Evolutionary conservation across 805 yeast species (phyloP), one percentile per base, ranked within the genome.

Genomic region (Priceomyces carsonii): DNA sequence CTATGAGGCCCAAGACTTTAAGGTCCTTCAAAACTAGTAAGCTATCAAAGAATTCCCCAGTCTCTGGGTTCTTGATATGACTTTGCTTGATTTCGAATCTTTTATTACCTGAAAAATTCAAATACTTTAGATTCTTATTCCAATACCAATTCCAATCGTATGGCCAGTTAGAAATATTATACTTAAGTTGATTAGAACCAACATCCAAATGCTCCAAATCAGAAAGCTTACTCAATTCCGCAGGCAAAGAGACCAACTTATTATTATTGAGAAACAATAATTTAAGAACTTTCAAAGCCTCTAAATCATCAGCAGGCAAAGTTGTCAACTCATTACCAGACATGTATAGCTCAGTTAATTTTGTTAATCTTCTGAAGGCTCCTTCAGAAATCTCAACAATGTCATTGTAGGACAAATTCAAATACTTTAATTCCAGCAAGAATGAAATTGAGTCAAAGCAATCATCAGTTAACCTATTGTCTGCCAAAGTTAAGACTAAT

Each of bases 121-220:
- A 73, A 50, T 84, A 89, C 47, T 72, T 79, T 58, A 93, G 68
- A 26, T 79, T 77, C 35, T 74, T 68, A 54, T 93, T 93, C 68
- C 80, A 81, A 49, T 84, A 81, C 99, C 99, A 93, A 61, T 88
- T 93, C 97, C 98, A 93, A 57, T 93, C 99, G 54, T 87, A 91
- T 10, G 93, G 95, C 75, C 89, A 86, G 58, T 93, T 93, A 3
- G 93, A 84, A 37, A 91, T 88, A 50, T 93, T 93, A 60, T 93
- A 93, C 51, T 89, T 85, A 60, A 93, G 68, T 42, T 81, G 82
- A 57, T 93, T 93, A 2, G 95, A 85, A 3, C 97, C 95, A 12
- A 87, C 93, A 63, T 93, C 99, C 23, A 93, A 71, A 7, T 80
- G 82, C 20, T 74, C 75, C 51, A 93, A 63, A 17, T 76, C 72